Conservation (phyloP, 352 stramenopile species). For the Pythium plurisporium region DNA sequence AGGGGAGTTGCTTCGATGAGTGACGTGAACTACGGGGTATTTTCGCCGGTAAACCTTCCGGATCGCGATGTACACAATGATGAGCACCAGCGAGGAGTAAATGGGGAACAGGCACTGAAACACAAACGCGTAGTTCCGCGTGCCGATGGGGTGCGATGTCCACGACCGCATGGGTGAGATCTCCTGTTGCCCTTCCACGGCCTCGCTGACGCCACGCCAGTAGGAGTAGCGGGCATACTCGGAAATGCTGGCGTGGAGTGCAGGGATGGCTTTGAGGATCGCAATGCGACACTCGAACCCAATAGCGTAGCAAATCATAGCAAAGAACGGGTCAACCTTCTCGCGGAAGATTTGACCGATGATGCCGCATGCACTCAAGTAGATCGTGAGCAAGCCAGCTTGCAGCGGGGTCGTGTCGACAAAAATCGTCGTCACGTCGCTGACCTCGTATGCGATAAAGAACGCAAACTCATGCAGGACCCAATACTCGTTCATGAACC, state of each 20-base stretch:
- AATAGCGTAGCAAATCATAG: slow-evolving; percentile 9
- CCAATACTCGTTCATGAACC: slow-evolving; percentile 41
- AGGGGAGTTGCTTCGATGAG: too few relatives aligned
- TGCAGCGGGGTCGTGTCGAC: slow-evolving; percentile 19
- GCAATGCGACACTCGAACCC: slow-evolving; percentile 12
- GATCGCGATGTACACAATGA: slow-evolving; percentile 16
- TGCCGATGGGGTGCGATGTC: slow-evolving; percentile 8
- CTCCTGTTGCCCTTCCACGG: slow-evolving; percentile 19
- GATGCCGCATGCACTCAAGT: slow-evolving; percentile 15
- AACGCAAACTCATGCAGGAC: slow-evolving; percentile 25
- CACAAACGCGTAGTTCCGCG: too few relatives aligned
- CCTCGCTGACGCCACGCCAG: slow-evolving; percentile 10
- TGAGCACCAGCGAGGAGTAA: slow-evolving; percentile 3
- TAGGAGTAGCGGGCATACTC: slow-evolving; percentile 10
- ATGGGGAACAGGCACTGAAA: slow-evolving; percentile 12
- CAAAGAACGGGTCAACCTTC: slow-evolving; percentile 24
- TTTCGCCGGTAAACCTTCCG: slow-evolving; percentile 13
- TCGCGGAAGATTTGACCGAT: slow-evolving; percentile 14
- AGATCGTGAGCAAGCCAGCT: slow-evolving; percentile 32
- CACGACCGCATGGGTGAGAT: slow-evolving; percentile 30
- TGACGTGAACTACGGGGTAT: slow-evolving; percentile 1
- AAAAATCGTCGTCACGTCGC: slow-evolving; percentile 5
- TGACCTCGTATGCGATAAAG: neutral
- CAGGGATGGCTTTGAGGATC: slow-evolving; percentile 1
- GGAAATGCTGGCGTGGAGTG: neutral